Base-by-base conservation (phyloP, 371 early-diverging fungal genomes). In the Mortierella sp. region DNA sequence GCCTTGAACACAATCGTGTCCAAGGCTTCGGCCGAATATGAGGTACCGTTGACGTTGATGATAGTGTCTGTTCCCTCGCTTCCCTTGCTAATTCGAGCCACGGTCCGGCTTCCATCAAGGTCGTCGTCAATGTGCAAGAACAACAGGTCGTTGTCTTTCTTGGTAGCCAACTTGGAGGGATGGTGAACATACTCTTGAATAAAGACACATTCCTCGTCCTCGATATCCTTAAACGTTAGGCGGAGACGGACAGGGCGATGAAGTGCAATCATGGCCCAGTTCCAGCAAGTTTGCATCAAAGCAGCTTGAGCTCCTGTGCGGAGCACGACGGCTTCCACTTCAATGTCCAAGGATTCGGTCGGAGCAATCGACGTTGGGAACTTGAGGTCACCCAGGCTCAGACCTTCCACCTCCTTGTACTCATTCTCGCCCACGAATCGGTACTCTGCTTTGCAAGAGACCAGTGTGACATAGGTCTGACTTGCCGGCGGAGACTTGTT, bases 401-500 rank as follows among this genome's bases (percentile, higher is more conserved):
- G 31, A 0, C 47, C 19, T 30, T 71, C 67, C 10, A 64, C 71
- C 2, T 60, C 67, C 21, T 58, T 41, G 43, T 82, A 82, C 10
- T 70, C 61, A 19, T 59, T 31, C 4, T 82, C 80, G 14, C 83
- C 83, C 9, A 82, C 66, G 21, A 82, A 45, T 10, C 82, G 82
- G 28, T 73, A 82, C 39, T 72, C 68, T 14, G 82, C 81, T 26
- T 53, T 79, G 42, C 73, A 68, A 0, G 66, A 61, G 3, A 67
- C 67, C 43, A 79, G 42, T 0, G 79, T 78, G 21, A 79, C 80
- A 47, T 57, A 58, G 1, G 58, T 66, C 16, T 74, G 67, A 34
- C 64, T 73, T 6, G 30, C 28, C 3, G 71, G 67, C 1, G 71
- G 21, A 1, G 78, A 19, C 61, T 80, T 82, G 69, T 80, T 81